Conservation (phyloP, 192 early-diverging fungal genomes). For the Pilobolus umbonatus region DNA sequence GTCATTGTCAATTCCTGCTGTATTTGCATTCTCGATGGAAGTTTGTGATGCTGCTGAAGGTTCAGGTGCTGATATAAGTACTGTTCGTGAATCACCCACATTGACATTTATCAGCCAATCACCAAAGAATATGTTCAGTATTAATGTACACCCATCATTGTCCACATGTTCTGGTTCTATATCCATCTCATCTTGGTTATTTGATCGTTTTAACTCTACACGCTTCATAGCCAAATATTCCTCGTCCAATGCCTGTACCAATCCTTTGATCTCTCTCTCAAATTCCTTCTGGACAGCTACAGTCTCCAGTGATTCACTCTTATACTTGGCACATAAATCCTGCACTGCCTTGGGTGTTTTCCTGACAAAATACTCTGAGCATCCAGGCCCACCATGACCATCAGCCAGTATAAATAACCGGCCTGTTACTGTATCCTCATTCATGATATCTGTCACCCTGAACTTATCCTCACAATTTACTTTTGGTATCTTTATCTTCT, state of each 20-base stretch:
- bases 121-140: constrained; percentile 52
- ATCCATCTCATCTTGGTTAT: constrained; percentile 1
- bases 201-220: constrained; percentile 15
- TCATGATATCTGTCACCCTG: constrained; percentile 38
- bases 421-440: constrained; percentile 17
- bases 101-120: constrained; percentile 54
- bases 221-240: constrained; percentile 48
- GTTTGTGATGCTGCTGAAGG: background rate
- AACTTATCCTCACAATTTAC: constrained; percentile 52
- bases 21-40: constrained; percentile 12
- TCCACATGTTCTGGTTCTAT: constrained; percentile 19
- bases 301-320: background rate
- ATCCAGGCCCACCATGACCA: constrained; percentile 54
- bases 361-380: constrained; percentile 47
- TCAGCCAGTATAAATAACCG: constrained; percentile 53
- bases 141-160: constrained; percentile 53
- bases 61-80: constrained; percentile 39
- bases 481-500: constrained; percentile 44
- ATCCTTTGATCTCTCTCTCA: constrained; percentile 38
- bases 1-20: constrained; percentile 16
- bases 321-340: constrained; percentile 39
- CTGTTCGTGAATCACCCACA: constrained; percentile 52
- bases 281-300: constrained; percentile 36
- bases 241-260: constrained; percentile 45
- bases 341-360: constrained; percentile 43